Base-by-base conservation (phyloP, 2,329 filamentous ascomycete genomes). In the Fusarium nisikadoi region DNA sequence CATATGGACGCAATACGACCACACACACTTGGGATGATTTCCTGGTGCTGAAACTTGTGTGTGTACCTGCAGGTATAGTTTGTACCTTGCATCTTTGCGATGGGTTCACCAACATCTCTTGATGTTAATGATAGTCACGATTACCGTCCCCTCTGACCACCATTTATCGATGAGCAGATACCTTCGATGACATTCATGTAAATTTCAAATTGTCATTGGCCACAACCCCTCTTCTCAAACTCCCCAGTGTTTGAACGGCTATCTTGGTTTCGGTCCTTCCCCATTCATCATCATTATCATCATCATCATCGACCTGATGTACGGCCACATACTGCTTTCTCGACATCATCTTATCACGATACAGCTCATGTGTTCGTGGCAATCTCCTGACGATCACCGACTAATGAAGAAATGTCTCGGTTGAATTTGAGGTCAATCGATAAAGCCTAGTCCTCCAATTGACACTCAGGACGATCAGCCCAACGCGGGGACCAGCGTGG, bases 311-410 rank as follows among this genome's bases (percentile, higher is more conserved):
- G 42, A 49, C 29, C 31, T 23, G n/a, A 36, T 20, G 17, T 50
- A 17, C 29, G 41, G 64, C 50, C 49, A 50, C 46, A 16, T 36
- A 50, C 35, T 27, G 36, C 36, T 45, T 47, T 27, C 39, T 60
- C 20, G 43, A 33, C 33, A 23, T 25, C 65, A 35, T 57, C 38
- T 70, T 61, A 50, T 47, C 59, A 55, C 36, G 33, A 53, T 47
- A 36, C 42, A n/a, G 17, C 38, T 62, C n/a, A 35, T 45, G 20
- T 35, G n/a, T 33, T 36, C 14, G 39, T 27, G 45, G 52, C 25
- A 47, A 43, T 62, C 70, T 73, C 70, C 70, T 73, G 70, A 73
- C 57, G 70, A 73, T 73, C 70, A 55, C 35, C 50, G 29, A 57
- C 39, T 52, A 64, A 50, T 23, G 46, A 33, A 43, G 27, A 66